Percentiles rank a stretch among this genome's conserved stretches.
These are phyloP conservation scores for Mycena metata DNA, from an alignment of 768 basidiomycete genomes.

Conservation along the genomic window DNA sequence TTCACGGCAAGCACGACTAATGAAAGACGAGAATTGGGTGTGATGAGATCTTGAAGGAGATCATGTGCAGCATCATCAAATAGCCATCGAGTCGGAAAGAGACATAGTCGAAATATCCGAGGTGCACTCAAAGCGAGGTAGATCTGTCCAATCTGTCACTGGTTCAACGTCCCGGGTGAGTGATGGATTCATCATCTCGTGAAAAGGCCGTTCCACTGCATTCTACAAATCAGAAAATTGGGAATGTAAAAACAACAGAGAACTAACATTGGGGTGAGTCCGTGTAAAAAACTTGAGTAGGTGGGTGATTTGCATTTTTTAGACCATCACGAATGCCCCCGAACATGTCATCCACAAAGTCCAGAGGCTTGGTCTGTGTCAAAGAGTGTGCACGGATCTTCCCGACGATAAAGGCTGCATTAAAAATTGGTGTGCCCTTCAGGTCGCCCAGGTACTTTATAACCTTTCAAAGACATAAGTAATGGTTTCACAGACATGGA, in stretches of 20 bases:
- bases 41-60: background rate
- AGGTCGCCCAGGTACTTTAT: conserved; percentile 18
- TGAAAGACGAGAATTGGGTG: background rate
- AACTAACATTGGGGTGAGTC: conserved; percentile 18
- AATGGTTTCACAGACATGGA: background rate
- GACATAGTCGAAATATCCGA: background rate
- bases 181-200: conserved; percentile 4
- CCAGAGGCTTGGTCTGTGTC: conserved; percentile 1
- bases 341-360: background rate
- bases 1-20: background rate
- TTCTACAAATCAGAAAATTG: background rate
- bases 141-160: conserved; percentile 1
- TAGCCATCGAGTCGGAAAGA: conserved; percentile 1
- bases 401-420: background rate
- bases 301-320: background rate
- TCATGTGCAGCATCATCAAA: too few species aligned
- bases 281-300: conserved; percentile 14
- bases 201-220: conserved; percentile 15
- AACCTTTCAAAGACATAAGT: background rate
- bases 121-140: background rate
- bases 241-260: background rate
- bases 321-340: background rate
- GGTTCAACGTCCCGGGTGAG: background rate
- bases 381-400: conserved; percentile 5
- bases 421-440: conserved; percentile 17